Evolutionary conservation across 345 rosid species (phyloP), one percentile per base, ranked within the genome.

Genomic region (Adansonia digitata): DNA sequence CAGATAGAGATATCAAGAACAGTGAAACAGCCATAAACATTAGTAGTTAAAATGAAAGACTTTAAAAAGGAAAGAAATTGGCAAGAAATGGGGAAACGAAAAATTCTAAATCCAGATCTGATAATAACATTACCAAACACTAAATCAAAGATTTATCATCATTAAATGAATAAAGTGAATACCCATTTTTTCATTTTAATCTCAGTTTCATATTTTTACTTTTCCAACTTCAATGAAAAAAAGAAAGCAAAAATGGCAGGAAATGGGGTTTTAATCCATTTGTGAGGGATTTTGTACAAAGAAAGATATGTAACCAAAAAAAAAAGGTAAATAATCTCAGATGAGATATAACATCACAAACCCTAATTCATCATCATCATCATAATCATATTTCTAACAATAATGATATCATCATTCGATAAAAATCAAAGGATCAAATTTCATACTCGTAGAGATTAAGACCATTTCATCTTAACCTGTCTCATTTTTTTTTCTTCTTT

Each of bases 391-490:
- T 53, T 72, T 72, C 64, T 39, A 72, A 27, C 35, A 72, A 72
- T 49, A 72, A 72, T 22, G 53, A 15, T 26, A 18, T 45, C 51
- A 53, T 70, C 66, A 40, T 53, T 37, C 53, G 49, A 72, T 49
- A 72, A 60, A 75, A 49, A 62, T 70, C 56, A 22, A 72, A 78
- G n/a, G 37, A 26, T 74, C 67, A 34, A 72, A 72, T 43, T 77
- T 69, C 61, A 46, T 37, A 27, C 65, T 78, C 78, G 26, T 64
- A 29, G 67, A 48, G 72, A 74, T 71, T 11, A 51, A 75, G 72
- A 75, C 9, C 51, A 75, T 75, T 75, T 52, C 78, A 77, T 74
- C 84, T 84, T 78, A 77, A 84, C 69, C 66, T 61, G 53, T 31
- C 73, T 48, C 61, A 2, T 39, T 26, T 11, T 72, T 22, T 59